Evolutionary conservation across 2,329 filamentous ascomycete species (phyloP).

Genomic region (Chaetomiaceae sp.): DNA sequence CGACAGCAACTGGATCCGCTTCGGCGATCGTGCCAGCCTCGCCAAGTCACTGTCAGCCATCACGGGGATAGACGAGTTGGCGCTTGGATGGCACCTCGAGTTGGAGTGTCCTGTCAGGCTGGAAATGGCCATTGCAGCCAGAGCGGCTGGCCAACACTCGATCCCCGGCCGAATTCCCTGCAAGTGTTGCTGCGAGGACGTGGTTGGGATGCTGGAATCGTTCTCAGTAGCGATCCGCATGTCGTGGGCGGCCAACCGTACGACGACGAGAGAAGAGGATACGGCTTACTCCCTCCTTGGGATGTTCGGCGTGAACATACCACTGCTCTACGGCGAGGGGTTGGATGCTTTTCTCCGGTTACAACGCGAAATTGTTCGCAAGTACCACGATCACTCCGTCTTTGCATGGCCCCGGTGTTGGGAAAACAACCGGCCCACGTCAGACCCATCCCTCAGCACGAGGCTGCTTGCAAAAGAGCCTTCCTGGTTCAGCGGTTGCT

Average conservation of each 20-base stretch:
- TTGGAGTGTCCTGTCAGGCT: no score
- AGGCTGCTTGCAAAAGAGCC: no score
- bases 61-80: no score
- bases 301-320: slow-evolving; percentile 5
- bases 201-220: background rate
- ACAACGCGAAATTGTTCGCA: background rate
- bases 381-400: background rate
- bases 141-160: no score
- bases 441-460: no score
- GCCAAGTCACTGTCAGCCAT: no score
- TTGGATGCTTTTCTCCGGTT: background rate
- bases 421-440: no score
- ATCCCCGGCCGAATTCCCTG: no score
- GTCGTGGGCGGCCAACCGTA: slow-evolving; percentile 1
- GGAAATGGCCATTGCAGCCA: no score
- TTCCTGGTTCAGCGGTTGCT: no score
- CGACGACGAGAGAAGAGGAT: slow-evolving; percentile 2
- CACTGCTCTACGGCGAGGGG: slow-evolving; percentile 1
- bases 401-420: background rate
- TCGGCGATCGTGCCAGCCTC: background rate
- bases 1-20: background rate
- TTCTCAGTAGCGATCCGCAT: background rate
- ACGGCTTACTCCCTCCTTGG: background rate
- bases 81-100: no score
- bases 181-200: no score